These are phyloP conservation scores for Glomus cerebriforme DNA, from an alignment of 192 early-diverging fungal species.

Conservation along the genomic window DNA sequence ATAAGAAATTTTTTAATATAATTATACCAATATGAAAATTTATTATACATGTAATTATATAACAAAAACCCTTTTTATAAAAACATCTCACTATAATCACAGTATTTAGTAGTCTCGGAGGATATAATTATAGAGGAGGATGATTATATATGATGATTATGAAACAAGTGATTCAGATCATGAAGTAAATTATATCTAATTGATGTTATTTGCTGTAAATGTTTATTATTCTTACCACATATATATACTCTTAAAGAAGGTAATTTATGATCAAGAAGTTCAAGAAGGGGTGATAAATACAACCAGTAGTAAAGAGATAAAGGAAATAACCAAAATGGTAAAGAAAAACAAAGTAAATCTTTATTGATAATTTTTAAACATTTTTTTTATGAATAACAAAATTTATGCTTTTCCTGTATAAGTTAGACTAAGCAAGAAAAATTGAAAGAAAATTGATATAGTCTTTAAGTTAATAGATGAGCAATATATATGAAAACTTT, in stretches of 20 bases:
- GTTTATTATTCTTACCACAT: neutral
- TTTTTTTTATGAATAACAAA: constrained; percentile 11
- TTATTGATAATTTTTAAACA: neutral
- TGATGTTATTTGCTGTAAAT: neutral
- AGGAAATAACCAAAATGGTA: neutral
- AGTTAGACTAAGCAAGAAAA: constrained; percentile 1
- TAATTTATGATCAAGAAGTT: neutral
- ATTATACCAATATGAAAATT: too few relatives aligned
- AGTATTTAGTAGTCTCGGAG: too few relatives aligned
- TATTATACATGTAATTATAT: too few relatives aligned
- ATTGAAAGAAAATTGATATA: constrained; percentile 1
- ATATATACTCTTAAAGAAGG: neutral
- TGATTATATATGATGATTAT: too few relatives aligned
- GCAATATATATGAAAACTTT: constrained; percentile 28
- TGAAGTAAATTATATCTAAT: neutral
- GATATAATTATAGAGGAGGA: too few relatives aligned
- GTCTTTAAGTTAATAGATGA: constrained; percentile 17
- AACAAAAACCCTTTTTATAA: too few relatives aligned
- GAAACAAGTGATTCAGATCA: too few relatives aligned
- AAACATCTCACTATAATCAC: too few relatives aligned
- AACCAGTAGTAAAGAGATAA: neutral
- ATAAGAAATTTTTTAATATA: too few relatives aligned
- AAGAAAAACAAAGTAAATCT: constrained; percentile 19
- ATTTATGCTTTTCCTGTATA: neutral
- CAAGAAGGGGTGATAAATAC: neutral